phyloP scores from a whole-genome alignment of 768 basidiomycete species.

The Mycena chlorophos region DNA sequence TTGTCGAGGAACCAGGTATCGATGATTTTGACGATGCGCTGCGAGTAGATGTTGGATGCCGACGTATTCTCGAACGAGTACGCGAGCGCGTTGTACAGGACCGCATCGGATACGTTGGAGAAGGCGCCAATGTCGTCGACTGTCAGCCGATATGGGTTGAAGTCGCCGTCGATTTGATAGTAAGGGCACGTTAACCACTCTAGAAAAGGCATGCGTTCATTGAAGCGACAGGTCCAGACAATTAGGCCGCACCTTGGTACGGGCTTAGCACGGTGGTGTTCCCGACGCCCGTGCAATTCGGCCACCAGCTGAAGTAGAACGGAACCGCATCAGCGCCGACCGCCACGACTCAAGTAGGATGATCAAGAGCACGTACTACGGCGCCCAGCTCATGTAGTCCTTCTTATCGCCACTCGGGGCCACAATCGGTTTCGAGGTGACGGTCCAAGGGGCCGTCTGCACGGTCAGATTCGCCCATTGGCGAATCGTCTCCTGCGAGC shows the following conservation, averaged over 20 bases:
- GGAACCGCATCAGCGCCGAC: neutral
- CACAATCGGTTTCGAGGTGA: constrained; percentile 46
- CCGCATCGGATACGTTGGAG: constrained; percentile 55
- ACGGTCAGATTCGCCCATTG: too few species aligned
- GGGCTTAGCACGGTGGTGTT: constrained; percentile 57
- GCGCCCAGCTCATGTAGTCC: constrained; percentile 73
- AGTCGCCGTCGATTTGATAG: constrained; percentile 55
- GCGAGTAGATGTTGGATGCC: constrained; percentile 46
- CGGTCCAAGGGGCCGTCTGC: too few species aligned
- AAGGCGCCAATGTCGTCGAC: constrained; percentile 59
- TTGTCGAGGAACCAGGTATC: constrained; percentile 59
- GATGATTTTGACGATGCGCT: constrained; percentile 44
- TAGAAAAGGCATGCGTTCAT: constrained; percentile 19
- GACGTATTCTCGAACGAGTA: constrained; percentile 35
- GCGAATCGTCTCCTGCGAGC: too few species aligned
- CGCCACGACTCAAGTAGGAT: too few species aligned
- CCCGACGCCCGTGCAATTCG: constrained; percentile 57
- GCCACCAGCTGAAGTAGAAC: constrained; percentile 51
- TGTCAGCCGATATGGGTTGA: constrained; percentile 61
- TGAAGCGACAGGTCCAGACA: neutral
- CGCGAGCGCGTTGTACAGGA: constrained; percentile 58
- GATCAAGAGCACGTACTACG: constrained; percentile 57
- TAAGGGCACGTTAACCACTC: constrained; percentile 64
- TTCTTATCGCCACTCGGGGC: constrained; percentile 57
- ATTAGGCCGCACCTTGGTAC: constrained; percentile 43